These are phyloP conservation scores for Bondarzewia mesenterica DNA, from an alignment of 1,284 basidiomycete genomes.

Conservation along the genomic window DNA sequence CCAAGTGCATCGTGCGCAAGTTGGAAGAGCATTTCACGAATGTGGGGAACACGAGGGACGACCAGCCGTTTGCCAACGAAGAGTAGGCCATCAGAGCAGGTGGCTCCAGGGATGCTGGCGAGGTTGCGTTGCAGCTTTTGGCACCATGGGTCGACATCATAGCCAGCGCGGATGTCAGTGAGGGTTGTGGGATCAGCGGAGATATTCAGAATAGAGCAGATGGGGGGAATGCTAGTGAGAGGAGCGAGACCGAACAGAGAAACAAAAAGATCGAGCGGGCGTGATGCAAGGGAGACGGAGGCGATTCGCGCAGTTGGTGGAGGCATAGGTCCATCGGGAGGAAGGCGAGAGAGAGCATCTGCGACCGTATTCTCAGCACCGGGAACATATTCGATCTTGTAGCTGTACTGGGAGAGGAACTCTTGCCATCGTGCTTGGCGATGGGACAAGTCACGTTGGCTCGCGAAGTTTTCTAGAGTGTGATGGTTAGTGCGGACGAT, in stretches of 20 bases:
- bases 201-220: neutral
- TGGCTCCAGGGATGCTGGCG: neutral
- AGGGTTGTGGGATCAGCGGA: neutral
- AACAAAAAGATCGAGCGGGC: too few relatives aligned
- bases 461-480: constrained; percentile 23
- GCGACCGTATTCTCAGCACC: constrained; percentile 29
- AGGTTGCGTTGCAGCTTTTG: neutral
- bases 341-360: constrained; percentile 26
- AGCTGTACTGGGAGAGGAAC: constrained; percentile 27
- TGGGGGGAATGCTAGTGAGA: neutral
- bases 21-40: constrained; percentile 14
- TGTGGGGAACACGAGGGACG: constrained; percentile 17
- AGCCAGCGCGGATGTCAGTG: neutral
- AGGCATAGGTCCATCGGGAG: constrained; percentile 8
- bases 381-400: constrained; percentile 26
- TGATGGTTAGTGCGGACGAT: constrained; percentile 31
- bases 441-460: constrained; percentile 25
- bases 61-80: constrained; percentile 15
- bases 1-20: constrained; percentile 17
- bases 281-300: too few relatives aligned
- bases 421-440: constrained; percentile 31
- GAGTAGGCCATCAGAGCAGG: constrained; percentile 14
- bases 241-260: neutral
- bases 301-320: too few relatives aligned
- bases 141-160: neutral